Evolutionary conservation across 2,329 filamentous ascomycete genomes (phyloP), one percentile per base, ranked within the genome.

Genomic region (Epichloe sylvatica): DNA sequence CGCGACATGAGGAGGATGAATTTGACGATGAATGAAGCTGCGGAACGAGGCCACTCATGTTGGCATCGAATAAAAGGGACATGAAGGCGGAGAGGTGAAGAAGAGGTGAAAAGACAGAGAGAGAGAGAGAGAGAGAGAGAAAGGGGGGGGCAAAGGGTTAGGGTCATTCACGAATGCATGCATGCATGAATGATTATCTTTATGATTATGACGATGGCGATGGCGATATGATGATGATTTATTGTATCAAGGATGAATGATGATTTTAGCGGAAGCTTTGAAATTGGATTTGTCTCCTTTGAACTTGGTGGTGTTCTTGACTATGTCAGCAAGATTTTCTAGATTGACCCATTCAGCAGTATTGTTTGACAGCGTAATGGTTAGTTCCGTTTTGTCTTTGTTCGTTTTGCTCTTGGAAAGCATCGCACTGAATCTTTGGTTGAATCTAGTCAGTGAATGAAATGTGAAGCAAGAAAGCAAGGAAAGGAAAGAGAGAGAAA

Each of bases 321-420:
- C 59, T 21, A 52, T 55, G 38, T 64, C 62, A 45, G 55, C 45
- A 43, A 73, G 51, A 11, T 63, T 59, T 42, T 65, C 57, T n/a
- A 61, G 47, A 49, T 65, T 58, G 42, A 70, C 46, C 23, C 62
- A 62, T 44, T 58, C 55, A 6, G 55, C 55, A 38, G 59, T 58
- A 19, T 60, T 53, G 44, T 61, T 49, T 41, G 59, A 57, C 36
- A 72, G 52, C 34, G 55, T 57, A 19, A 73, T 63, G 11, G 57
- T 60, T 34, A 73, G 56, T n/a, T 58, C 52, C 45, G 72, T 54
- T 49, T 62, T 65, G 50, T 64, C 55, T 48, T 70, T 70, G 13
- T 61, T 59, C 37, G 64, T 57, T 37, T 54, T 48, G 4, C 30
- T 49, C n/a, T 49, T 34, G 25, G 21, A 41, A 23, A 50, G 30